phyloP scores from a whole-genome alignment of 768 basidiomycete genomes.

The Hortiboletus campestris region DNA sequence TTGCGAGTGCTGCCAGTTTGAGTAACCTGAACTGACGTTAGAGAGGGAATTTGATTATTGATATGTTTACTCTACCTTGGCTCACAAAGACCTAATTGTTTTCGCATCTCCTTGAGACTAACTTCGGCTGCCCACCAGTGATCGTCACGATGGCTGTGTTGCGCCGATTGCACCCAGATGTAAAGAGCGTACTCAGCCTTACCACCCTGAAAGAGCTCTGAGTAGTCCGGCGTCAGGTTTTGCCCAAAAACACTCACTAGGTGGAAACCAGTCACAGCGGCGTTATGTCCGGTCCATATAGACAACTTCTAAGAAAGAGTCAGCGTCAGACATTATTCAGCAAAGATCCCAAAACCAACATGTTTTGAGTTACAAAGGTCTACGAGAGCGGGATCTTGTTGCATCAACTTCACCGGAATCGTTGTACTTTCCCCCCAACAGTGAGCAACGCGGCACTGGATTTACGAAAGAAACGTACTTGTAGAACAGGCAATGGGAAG shows the following conservation, averaged over 20 bases:
- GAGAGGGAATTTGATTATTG: neutral
- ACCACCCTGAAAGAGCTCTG: slow-evolving; percentile 35
- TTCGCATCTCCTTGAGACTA: slow-evolving; percentile 33
- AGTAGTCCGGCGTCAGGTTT: neutral
- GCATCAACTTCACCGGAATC: slow-evolving; percentile 40
- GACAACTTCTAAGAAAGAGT: slow-evolving; percentile 8
- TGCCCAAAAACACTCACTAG: slow-evolving; percentile 14
- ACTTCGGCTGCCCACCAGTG: slow-evolving; percentile 35
- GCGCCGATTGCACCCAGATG: slow-evolving; percentile 25
- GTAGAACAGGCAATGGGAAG: slow-evolving; percentile 39
- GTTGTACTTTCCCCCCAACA: slow-evolving; percentile 33
- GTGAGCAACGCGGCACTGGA: neutral
- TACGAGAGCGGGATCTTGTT: slow-evolving; percentile 39
- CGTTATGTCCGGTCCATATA: slow-evolving; percentile 24
- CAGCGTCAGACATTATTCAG: neutral
- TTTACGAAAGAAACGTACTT: slow-evolving; percentile 33
- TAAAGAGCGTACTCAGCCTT: slow-evolving; percentile 34
- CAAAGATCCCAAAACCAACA: slow-evolving; percentile 9
- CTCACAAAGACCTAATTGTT: slow-evolving; percentile 32
- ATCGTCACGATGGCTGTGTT: slow-evolving; percentile 27
- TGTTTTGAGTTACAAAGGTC: slow-evolving; percentile 24
- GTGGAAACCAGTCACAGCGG: slow-evolving; percentile 21
- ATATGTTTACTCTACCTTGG: slow-evolving; percentile 33
- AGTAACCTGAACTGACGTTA: slow-evolving; percentile 28
- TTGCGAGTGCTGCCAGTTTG: slow-evolving; percentile 38